Base-by-base conservation (phyloP, 164 flowering plant species). In the Sedum album region DNA sequence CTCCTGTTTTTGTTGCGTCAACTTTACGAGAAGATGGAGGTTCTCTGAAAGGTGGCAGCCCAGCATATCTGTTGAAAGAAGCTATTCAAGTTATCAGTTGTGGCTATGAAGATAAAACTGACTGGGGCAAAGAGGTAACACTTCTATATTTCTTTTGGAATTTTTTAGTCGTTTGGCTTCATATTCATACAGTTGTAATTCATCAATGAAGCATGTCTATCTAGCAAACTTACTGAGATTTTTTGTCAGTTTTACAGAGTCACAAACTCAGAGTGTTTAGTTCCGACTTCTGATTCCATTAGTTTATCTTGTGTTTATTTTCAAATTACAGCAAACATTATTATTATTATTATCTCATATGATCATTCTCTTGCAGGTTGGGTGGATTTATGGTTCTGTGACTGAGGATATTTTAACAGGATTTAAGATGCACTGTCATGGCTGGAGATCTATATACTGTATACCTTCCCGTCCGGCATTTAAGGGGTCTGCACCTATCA, bases 71-170 rank as follows among this genome's bases (percentile, higher is more conserved):
- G 68, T 78, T 88, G 5, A 85, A 85, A 71, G 94, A 88, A 78
- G 88, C 94, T 66, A 86, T 88, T 70, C 94, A 88, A 79, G 94
- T 88, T 57, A 86, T 88, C 49, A 85, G 91, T 74, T 88, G 94
- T 75, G 91, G 86, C 30, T 88, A 85, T 69, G 94, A 86, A 74
- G 88, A 86, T 61, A 86, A 82, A 74, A 83, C 91, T 31, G 94
- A 88, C 42, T 88, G 94, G 94, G 93, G 91, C 65, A 86, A 83
- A 72, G 91, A 86, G 84, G 90, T 86, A 79, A 77, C 18, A 13
- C 38, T 14, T 62, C 21, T n/a, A 11, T 4, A 62, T 21, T 17
- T 28, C 9, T 15, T 39, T 15, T 26, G 42, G 35, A 35, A 25
- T 13, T 26, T 46, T 60, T n/a, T 48, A 20, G n/a, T n/a, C n/a